Evolutionary conservation across 306 rosid genomes (phyloP), one percentile per base, ranked within the genome.

Genomic region (Pyrus betulifolia): DNA sequence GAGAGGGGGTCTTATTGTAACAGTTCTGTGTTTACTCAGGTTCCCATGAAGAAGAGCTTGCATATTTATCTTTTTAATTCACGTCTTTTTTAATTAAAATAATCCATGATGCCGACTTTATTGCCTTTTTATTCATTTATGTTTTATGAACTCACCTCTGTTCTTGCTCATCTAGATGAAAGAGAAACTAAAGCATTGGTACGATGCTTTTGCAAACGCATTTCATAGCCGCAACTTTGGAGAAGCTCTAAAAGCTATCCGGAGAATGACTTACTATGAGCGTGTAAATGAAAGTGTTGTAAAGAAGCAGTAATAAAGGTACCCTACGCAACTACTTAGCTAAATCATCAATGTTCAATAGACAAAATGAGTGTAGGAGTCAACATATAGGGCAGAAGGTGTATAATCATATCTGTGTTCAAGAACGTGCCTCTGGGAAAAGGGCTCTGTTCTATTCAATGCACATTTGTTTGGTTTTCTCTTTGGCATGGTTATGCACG

Each of bases 221-320:
- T 88, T 85, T 69, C 80, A 55, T 78, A 80, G 78, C 72, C 88
- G 40, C 69, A 80, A 86, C 62, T 92, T 84, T 63, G 86, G 82
- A 57, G 96, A 92, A n/a, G 98, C 98, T 5, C 69, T 83, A 72
- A 69, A 77, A 74, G 83, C 88, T 17, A 86, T 91, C 57, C 88
- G 79, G 78, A 79, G 93, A 74, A 96, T 92, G 98, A 92, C 86
- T 30, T 95, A 95, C 82, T 96, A 96, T 79, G 83, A 84, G 74
- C 96, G 92, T 31, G 98, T 86, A 44, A 92, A 72, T 60, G 96
- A 96, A 75, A 97, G 88, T 84, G 88, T 87, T 59, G 78, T 83
- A 46, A 96, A 88, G 89, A 92, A 77, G 85, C 91, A 87, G 51
- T 92, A 79, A 82, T 68, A 44, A 64, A 89, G 91, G 88, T 88